Evolutionary conservation across 2,329 filamentous ascomycete genomes (phyloP), one percentile per base, ranked within the genome.

Genomic region (Fusarium xyrophilum): DNA sequence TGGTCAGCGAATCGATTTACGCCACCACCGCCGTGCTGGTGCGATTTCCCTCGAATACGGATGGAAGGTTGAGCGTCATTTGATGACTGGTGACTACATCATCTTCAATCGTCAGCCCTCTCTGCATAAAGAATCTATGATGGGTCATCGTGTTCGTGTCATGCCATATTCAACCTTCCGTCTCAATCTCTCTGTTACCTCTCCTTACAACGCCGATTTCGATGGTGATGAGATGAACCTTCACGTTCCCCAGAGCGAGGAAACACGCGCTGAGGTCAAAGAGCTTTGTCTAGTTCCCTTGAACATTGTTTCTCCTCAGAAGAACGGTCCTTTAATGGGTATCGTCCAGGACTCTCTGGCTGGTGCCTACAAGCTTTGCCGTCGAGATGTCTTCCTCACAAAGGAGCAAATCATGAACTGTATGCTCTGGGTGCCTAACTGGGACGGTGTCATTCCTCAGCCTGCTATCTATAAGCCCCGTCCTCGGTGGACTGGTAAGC

Each of bases 211-310:
- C 82, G 96, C 96, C 74, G 96, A 99, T 92, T 99, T 99, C 82
- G 96, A 99, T 77, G 96, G 96, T 82, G 96, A 99, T 79, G 96
- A 99, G 81, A 99, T 99, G 96, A 99, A 99, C 78, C 88, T 99
- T 82, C 96, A 99, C 86, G 96, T 99, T 54, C 96, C 96, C 7
- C 96, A 99, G 77, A 96, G 92, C 38, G 94, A 99, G 77, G 96
- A 99, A 80, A 96, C 96, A 35, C 91, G 96, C 64, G 93, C 96
- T 46, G 96, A 99, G 80, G 89, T 99, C 73, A 93, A 89, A 79
- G 91, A 98, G 77, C 87, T 99, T 17, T 98, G 95, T 79, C 91
- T 98, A 86, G 96, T 99, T n/a, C 96, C 96, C 1, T 87, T 96
- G 73, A 97, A 99, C 79, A 98, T 99, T 75, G 96, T 99, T 13